Percentiles rank a stretch among this genome's conserved stretches.
These are phyloP conservation scores for Saccharomyces hybrid DNA, from an alignment of 1,139 yeast genomes.

Conservation along the genomic window DNA sequence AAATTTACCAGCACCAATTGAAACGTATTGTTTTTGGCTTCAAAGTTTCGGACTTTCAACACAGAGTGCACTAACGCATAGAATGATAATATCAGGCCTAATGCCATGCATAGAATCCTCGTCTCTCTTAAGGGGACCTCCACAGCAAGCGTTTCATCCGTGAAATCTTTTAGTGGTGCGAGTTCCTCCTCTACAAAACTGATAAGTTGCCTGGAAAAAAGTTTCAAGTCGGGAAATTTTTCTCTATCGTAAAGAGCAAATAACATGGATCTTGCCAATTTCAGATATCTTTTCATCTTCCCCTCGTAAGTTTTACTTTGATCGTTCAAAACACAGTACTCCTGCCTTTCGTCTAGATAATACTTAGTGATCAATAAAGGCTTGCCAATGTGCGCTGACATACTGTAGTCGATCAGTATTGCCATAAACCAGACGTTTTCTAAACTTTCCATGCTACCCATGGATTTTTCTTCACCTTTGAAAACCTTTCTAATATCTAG, in stretches of 20 bases:
- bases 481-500: slow-evolving; percentile 24
- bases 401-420: slow-evolving; percentile 24
- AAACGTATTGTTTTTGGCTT: slow-evolving; percentile 8
- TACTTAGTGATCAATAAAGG: slow-evolving; percentile 22
- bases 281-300: slow-evolving; percentile 13
- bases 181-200: slow-evolving; percentile 19
- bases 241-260: slow-evolving; percentile 8
- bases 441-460: slow-evolving; percentile 19
- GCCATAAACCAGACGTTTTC: slow-evolving; percentile 28
- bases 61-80: slow-evolving; percentile 10
- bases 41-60: slow-evolving; percentile 3
- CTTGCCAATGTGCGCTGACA: slow-evolving; percentile 27
- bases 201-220: slow-evolving; percentile 9
- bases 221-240: slow-evolving; percentile 12
- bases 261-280: slow-evolving; percentile 20
- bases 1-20: slow-evolving; percentile 8
- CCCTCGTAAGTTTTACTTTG: slow-evolving; percentile 8
- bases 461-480: slow-evolving; percentile 11
- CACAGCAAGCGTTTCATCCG: slow-evolving; percentile 10
- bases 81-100: slow-evolving; percentile 10
- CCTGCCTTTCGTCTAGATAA: slow-evolving; percentile 12
- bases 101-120: slow-evolving; percentile 9
- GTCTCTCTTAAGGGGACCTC: slow-evolving; percentile 11
- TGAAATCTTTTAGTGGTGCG: slow-evolving; percentile 15
- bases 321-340: slow-evolving; percentile 5